Base-by-base conservation (phyloP, 1,139 yeast genomes). In the Candida glucosophila region DNA sequence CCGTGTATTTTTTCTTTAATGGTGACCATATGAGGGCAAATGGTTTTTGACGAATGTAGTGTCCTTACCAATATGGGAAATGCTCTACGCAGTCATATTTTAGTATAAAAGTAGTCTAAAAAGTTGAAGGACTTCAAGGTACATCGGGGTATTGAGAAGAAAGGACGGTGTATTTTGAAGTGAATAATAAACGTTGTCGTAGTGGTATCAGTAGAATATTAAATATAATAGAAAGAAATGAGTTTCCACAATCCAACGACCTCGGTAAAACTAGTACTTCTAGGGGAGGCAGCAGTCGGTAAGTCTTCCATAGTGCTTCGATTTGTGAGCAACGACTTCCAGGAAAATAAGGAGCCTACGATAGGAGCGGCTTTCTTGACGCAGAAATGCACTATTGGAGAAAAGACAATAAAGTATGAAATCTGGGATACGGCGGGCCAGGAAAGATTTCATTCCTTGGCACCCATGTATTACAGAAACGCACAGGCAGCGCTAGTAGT, bases 361-460 rank as follows among this genome's bases (percentile, higher is more conserved):
- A 88, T 90, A 42, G 98, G 98, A 9, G 98, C 98, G 4, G 98
- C 97, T 1, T 90, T 90, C 48, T 61, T 90, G 33, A 90, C 98
- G 18, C 97, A 90, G 52, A 78, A 92, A 49, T 92, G 96, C 48
- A 78, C 88, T 19, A 78, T 90, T 42, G 92, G 92, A 20, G 86
- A 82, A 37, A 74, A 82, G 40, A 82, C 93, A 10, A 86, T 90
- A 48, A 90, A 90, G 52, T 90, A 86, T 55, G 98, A 90, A 53
- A 90, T 90, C 37, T 90, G 97, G 97, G 98, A 90, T 50, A 90
- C 98, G 9, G 98, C 98, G 0, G 98, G 98, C 11, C 98, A 90
- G 58, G 98, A 90, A 53, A 63, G 98, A 36, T 90, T 90, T 62
- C 96, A 97, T 4, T 80, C 92, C 19, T 67, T 90, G 47, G 97